phyloP scores from a whole-genome alignment of 768 basidiomycete genomes.

The Rhizopogon sp. region DNA sequence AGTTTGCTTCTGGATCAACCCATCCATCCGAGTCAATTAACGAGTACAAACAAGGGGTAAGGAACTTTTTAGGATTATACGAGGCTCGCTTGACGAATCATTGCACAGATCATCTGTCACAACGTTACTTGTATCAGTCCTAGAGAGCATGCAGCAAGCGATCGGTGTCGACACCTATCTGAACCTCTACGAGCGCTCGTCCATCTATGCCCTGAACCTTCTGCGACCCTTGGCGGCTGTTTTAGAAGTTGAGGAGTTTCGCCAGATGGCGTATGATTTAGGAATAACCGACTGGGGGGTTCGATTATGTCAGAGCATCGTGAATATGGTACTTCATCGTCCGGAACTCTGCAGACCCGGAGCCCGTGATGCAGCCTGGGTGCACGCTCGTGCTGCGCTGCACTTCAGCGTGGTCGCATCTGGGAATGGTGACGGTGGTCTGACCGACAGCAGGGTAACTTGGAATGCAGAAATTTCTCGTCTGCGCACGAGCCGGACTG shows the following conservation, averaged over 20 bases:
- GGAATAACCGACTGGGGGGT: constrained; percentile 3
- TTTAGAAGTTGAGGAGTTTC: constrained; percentile 3
- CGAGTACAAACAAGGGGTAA: constrained; percentile 3
- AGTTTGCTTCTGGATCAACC: constrained; percentile 2
- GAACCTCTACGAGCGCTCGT: neutral
- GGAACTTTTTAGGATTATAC: neutral
- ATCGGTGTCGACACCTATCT: neutral
- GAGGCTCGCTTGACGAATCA: neutral
- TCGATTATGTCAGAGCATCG: neutral
- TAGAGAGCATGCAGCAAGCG: constrained; percentile 3
- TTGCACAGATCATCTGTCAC: neutral
- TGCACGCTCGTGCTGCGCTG: constrained; percentile 1
- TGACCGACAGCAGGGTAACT: neutral
- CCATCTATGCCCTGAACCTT: constrained; percentile 4
- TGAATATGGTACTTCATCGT: neutral
- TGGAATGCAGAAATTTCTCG: neutral
- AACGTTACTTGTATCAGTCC: neutral
- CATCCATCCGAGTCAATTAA: constrained; percentile 1
- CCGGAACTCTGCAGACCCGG: neutral
- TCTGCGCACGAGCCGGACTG: neutral
- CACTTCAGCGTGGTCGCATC: constrained; percentile 3
- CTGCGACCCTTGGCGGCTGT: neutral
- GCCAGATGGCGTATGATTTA: neutral
- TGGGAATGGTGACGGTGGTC: neutral
- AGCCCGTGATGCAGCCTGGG: neutral